Evolutionary conservation across 345 rosid species (phyloP).

Genomic region (Eucalyptus shirleyi): DNA sequence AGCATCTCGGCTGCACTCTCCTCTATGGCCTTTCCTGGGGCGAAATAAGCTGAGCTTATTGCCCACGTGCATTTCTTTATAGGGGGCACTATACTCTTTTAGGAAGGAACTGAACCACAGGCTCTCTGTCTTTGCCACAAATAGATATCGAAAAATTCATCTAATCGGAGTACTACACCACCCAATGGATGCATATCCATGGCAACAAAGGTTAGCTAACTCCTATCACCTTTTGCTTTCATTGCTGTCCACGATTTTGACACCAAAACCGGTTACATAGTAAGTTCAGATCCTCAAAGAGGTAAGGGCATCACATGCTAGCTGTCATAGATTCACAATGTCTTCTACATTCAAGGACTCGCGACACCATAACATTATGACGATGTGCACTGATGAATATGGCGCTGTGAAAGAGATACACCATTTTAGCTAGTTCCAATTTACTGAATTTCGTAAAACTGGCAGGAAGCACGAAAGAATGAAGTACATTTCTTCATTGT

Average conservation of each 20-base stretch:
- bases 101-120: not conserved
- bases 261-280: not conserved
- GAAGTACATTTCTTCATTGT: not conserved
- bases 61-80: not conserved
- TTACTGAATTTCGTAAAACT: not conserved
- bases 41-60: not conserved
- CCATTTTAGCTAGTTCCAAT: not conserved
- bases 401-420: not conserved
- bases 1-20: not conserved
- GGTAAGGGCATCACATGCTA: not conserved
- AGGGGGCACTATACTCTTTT: not conserved
- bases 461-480: not conserved
- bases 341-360: not conserved
- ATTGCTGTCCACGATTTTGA: not conserved
- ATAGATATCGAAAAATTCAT: not conserved
- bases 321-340: not conserved
- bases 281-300: not conserved
- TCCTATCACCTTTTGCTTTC: not conserved
- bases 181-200: not conserved
- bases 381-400: not conserved
- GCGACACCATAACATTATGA: not conserved
- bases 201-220: not conserved
- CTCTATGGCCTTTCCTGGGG: not conserved
- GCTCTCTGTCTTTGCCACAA: not conserved
- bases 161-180: too few species aligned